Percentiles rank a stretch among this genome's conserved stretches.
Conservation (phyloP, 1,284 basidiomycete genomes). For the Mixia osmundae region DNA sequence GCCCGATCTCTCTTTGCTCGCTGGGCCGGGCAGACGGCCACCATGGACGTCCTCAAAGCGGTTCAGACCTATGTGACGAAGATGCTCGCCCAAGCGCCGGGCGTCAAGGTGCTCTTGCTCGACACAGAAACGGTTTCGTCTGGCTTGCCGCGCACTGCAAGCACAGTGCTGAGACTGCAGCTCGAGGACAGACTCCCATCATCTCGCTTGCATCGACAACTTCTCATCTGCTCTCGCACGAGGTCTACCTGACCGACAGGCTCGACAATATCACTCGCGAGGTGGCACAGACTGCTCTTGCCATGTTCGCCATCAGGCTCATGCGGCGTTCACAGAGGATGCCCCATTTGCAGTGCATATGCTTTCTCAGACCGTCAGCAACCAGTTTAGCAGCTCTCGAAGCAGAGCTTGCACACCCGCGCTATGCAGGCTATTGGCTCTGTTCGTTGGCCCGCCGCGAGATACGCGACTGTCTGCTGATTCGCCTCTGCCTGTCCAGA, state of each 20-base stretch:
- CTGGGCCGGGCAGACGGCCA: constrained; percentile 4
- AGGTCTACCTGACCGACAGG: constrained; percentile 91
- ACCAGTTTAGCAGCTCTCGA: constrained; percentile 61
- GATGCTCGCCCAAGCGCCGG: constrained; percentile 57
- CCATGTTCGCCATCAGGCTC: too few relatives aligned
- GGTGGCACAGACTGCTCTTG: too few relatives aligned
- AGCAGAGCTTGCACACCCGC: constrained; percentile 61
- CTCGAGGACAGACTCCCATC: constrained; percentile 56
- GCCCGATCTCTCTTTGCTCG: too few relatives aligned
- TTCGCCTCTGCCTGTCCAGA: constrained; percentile 31
- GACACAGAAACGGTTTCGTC: constrained; percentile 70
- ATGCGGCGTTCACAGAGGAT: too few relatives aligned
- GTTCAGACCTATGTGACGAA: constrained; percentile 82
- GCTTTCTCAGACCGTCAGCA: constrained; percentile 61
- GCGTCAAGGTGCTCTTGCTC: constrained; percentile 94
- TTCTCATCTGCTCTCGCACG: constrained; percentile 75
- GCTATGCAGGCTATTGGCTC: constrained; percentile 90
- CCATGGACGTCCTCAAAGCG: constrained; percentile 87
- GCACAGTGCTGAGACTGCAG: background rate
- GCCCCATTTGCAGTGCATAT: constrained; percentile 89
- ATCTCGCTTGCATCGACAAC: constrained; percentile 88
- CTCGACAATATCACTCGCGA: constrained; percentile 56
- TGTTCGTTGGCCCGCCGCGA: constrained; percentile 56
- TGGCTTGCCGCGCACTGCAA: background rate
- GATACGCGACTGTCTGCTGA: constrained; percentile 10